These are phyloP conservation scores for Triticum timopheevii DNA, from an alignment of 176 grass and related monocot species.

Conservation along the genomic window DNA sequence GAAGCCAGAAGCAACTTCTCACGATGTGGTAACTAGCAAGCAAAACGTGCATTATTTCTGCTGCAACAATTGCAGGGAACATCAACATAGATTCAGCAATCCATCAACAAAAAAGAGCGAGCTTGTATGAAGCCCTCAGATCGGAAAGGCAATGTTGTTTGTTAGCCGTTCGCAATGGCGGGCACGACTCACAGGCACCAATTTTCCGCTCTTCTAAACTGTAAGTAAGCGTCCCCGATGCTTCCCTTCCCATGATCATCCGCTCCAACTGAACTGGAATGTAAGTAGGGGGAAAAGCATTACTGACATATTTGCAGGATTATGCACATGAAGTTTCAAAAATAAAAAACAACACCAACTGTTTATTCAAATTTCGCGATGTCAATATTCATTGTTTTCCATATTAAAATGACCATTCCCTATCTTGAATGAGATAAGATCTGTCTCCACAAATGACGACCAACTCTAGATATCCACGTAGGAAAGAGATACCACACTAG, in stretches of 20 bases:
- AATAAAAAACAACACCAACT: not conserved
- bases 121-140: not conserved
- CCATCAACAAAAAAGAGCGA: not conserved
- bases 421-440: slow-evolving; percentile 2
- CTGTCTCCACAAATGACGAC: not conserved
- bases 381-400: not conserved
- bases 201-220: slow-evolving; percentile 14
- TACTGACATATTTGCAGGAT: slow-evolving; percentile 13
- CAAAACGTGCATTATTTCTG: slow-evolving; percentile 36
- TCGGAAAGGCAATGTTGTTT: not conserved
- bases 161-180: not conserved
- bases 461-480: not conserved
- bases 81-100: not conserved
- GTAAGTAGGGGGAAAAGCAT: slow-evolving; percentile 21
- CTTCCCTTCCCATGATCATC: slow-evolving; percentile 22
- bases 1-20: not conserved
- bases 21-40: not conserved
- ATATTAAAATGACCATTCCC: not conserved
- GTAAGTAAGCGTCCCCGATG: not conserved
- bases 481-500: not conserved
- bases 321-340: not conserved
- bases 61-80: slow-evolving; percentile 11
- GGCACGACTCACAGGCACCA: not conserved
- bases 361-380: not conserved
- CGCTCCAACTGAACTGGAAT: not conserved